Conservation (phyloP, 495 filamentous ascomycete genomes). For the Tuber microsphaerosporum region DNA sequence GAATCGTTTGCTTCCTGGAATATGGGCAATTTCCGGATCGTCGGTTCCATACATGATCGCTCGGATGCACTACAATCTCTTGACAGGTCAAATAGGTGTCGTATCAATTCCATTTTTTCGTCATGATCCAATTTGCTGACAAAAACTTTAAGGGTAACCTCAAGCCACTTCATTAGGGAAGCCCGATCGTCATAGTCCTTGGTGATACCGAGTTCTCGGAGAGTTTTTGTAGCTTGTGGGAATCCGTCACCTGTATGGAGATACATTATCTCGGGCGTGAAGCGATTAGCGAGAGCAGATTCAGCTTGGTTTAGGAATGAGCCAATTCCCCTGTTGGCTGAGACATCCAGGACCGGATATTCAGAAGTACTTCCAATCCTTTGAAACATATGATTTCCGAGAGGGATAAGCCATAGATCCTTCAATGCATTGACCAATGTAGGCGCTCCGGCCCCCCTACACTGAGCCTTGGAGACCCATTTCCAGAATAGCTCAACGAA, state of each 20-base stretch:
- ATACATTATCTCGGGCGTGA: background rate
- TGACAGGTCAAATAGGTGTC: slow-evolving; percentile 3
- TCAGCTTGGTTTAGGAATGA: slow-evolving; percentile 10
- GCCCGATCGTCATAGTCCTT: slow-evolving; percentile 8
- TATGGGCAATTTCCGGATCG: slow-evolving; percentile 14
- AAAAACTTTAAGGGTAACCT: slow-evolving; percentile 18
- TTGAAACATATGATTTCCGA: slow-evolving; percentile 30
- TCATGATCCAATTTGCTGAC: slow-evolving; percentile 7
- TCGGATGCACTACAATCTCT: background rate
- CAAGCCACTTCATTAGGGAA: slow-evolving; percentile 21
- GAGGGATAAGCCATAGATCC: slow-evolving; percentile 42
- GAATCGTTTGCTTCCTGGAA: slow-evolving; percentile 10
- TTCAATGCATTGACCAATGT: slow-evolving; percentile 7
- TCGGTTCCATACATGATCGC: slow-evolving; percentile 4
- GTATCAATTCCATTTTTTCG: slow-evolving; percentile 12
- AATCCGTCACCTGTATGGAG: slow-evolving; percentile 14
- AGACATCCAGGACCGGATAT: slow-evolving; percentile 25
- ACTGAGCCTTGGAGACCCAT: slow-evolving; percentile 9
- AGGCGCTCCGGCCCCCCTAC: background rate
- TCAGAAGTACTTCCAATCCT: slow-evolving; percentile 27
- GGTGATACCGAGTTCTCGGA: slow-evolving; percentile 9
- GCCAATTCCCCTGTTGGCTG: background rate
- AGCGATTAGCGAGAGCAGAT: slow-evolving; percentile 2
- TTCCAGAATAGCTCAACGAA: slow-evolving; percentile 33
- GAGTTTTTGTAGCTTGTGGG: slow-evolving; percentile 2